Evolutionary conservation across 495 filamentous ascomycete genomes (phyloP), one percentile per base, ranked within the genome.

Genomic region (Acidiella bohemica): DNA sequence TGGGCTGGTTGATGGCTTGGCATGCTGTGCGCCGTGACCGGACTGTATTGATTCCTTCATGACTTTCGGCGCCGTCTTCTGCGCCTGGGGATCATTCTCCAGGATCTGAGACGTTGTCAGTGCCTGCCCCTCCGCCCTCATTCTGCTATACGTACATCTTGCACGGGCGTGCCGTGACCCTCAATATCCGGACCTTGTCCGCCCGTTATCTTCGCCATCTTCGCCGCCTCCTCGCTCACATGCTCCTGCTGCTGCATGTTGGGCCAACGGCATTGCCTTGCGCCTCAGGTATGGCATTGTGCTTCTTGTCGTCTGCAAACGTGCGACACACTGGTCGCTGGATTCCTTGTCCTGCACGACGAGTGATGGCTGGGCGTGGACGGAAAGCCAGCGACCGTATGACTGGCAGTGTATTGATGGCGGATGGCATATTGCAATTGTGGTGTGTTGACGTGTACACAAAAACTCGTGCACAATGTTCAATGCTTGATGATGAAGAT

Each of bases 51-150:
- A 61, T 36, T 79, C 68, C 47, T 76, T 70, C 57, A 84, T 67
- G 5, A 84, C 70, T 57, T 80, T 67, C 18, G 81, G 80, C 20
- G 76, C 72, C 33, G 81, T 71, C 42, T 79, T 71, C 49, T 65
- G 62, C 39, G 64, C 68, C 36, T 75, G 64, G 45, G 72, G 64
- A 48, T 81, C 77, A 33, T 71, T 73, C 45, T 74, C 59, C 29
- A 85, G 63, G 42, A 83, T 68, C 80, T 85, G 35, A 8, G 2
- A 23, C 21, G 36, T 27, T 27, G 20, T 25, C 26, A 32, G 16
- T 32, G 41, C 47, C 45, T 30, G 32, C 38, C 21, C 11, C 23
- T 36, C 12, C n/a, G 12, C 17, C 12, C 36, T 31, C 46, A 39
- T 36, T 39, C 30, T 27, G 8, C 0, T 20, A 43, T 54, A 14